Evolutionary conservation across 2,329 filamentous ascomycete species (phyloP), one percentile per base, ranked within the genome.

Genomic region (Talaromyces verruculosus): DNA sequence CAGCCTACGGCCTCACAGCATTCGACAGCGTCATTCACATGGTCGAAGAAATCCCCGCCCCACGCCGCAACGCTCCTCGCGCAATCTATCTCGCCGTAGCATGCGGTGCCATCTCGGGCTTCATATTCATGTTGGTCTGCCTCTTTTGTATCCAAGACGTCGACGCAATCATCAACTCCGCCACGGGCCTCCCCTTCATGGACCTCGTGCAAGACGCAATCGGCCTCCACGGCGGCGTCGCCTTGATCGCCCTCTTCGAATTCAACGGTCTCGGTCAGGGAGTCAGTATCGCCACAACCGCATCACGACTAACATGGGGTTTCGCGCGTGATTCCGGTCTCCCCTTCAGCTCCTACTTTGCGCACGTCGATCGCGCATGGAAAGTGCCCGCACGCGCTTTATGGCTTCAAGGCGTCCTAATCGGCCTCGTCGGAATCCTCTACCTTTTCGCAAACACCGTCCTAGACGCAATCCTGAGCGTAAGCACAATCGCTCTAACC

Each of bases 11-110:
- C 1, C 73, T 86, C 17, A 85, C 84, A 0, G 85, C 84, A 1
- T 87, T 87, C 68, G 85, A 87, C 69, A 83, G 84, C 0, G 84
- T 85, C 39, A 85, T 87, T 43, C 85, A 87, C 71, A 82, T 87
- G 78, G 78, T 76, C 3, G 79, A 80, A 65, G 79, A 80, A 64
- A 76, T 80, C 53, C 76, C 77, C 61, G 76, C 86, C 62, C 82
- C 85, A 0, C 80, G 83, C 1, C 73, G 79, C 1, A 81, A 81
- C 0, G 79, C 87, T 0, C 85, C 85, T 0, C 78, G 78, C 5
- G 81, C 83, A 0, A 82, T 87, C 67, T 79, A 87, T 47, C 74
- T 78, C 2, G 80, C 80, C 2, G 76, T 86, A 0, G 67, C 79
- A 0, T 75, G 87, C 59, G 87, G 87, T 65, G 84, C 82, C 3